Evolutionary conservation across 2,329 filamentous ascomycete genomes (phyloP).

Genomic region (Davidsoniella eucalypti): DNA sequence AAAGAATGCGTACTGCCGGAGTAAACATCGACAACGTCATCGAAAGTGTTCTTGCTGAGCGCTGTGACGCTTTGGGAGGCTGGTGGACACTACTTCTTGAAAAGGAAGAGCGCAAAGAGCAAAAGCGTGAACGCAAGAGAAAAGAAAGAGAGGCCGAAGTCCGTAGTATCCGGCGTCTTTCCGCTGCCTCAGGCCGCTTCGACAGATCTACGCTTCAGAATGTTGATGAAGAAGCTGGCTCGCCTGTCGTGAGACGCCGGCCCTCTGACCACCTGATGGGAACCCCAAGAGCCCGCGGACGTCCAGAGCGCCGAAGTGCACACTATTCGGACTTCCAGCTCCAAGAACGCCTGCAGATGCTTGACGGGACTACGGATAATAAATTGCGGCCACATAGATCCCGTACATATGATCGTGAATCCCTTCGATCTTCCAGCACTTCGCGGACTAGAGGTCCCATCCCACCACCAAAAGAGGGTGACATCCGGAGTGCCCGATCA

Average conservation of each 20-base stretch:
- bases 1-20: slow-evolving; percentile 83
- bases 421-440: slow-evolving; percentile 57
- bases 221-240: slow-evolving; percentile 53
- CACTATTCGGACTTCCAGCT: slow-evolving; percentile 52
- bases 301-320: slow-evolving; percentile 59
- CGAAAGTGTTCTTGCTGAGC: slow-evolving; percentile 78
- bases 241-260: slow-evolving; percentile 17
- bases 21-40: slow-evolving; percentile 91
- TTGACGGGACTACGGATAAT: slow-evolving; percentile 18
- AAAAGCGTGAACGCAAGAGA: slow-evolving; percentile 62
- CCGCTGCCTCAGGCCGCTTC: slow-evolving; percentile 74
- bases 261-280: slow-evolving; percentile 24
- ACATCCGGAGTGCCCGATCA: slow-evolving; percentile 50
- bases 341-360: slow-evolving; percentile 34
- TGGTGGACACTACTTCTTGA: slow-evolving; percentile 95
- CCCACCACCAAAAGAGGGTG: slow-evolving; percentile 72
- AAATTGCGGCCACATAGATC: slow-evolving; percentile 33
- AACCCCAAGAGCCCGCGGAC: slow-evolving; percentile 53
- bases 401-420: slow-evolving; percentile 64
- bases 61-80: slow-evolving; percentile 77
- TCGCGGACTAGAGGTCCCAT: slow-evolving; percentile 59
- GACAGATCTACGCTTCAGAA: slow-evolving; percentile 65
- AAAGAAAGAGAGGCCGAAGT: slow-evolving; percentile 71
- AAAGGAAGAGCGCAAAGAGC: slow-evolving; percentile 82
- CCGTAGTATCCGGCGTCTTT: slow-evolving; percentile 64